Base-by-base conservation (phyloP, 305 asterid genomes). In the Fraxinus dipetala region DNA sequence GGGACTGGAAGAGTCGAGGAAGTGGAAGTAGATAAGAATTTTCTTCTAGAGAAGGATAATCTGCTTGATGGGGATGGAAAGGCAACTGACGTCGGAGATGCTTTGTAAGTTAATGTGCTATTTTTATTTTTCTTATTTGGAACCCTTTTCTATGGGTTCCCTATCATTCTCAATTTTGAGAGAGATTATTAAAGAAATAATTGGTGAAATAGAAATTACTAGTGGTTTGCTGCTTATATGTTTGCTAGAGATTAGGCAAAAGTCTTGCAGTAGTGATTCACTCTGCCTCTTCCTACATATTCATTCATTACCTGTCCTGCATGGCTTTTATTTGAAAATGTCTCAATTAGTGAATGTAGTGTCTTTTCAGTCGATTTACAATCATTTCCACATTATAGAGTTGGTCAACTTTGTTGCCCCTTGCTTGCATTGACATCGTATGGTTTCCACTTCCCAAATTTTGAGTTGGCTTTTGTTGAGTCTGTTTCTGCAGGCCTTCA, bases 401-500 rank as follows among this genome's bases (percentile, higher is more conserved):
- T 10, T 30, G 74, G 74, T 13, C 31, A 10, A n/a, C 38, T 30
- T 72, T 77, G 20, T 8, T 40, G 32, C 14, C 14, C n/a, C 22
- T 78, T 65, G 14, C 63, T 48, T 63, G 36, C 82, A 73, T 20
- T 54, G 82, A 80, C 1, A 74, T 34, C 77, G 48, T 38, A 31
- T 76, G 61, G 36, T 61, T 20, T 40, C 75, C 24, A 14, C 18
- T 51, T 48, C 20, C 59, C 59, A 10, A 48, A 48, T 48, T 48
- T 77, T 72, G 30, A 34, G 18, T 82, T 76, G 30, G 30, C 6
- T 78, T 54, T 69, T 69, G 56, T 28, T 76, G 31, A 26, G 24
- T 26, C 74, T 83, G 34, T 70, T 80, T 85, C 72, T 75, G 51
- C 75, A 93, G 97, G 89, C 88, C 90, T 79, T 87, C 84, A 40